Conservation (phyloP, 495 filamentous ascomycete genomes). For the Echria macrotheca region DNA sequence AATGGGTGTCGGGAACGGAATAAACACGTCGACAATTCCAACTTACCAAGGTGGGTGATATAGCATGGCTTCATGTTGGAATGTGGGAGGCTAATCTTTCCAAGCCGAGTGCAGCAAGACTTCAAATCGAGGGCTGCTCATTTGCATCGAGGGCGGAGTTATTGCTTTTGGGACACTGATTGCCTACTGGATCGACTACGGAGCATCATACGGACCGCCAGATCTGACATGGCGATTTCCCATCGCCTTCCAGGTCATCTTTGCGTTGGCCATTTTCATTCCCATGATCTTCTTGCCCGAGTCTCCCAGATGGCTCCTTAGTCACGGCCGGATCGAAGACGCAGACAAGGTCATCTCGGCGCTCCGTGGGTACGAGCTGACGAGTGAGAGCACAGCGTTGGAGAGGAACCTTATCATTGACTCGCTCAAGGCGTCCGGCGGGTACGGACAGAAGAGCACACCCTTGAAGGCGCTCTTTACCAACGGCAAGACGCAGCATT, state of each 20-base stretch:
- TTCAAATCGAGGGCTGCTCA: constrained; percentile 71
- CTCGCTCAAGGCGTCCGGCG: constrained; percentile 58
- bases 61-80: no score
- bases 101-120: constrained; percentile 61
- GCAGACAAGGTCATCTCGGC: constrained; percentile 65
- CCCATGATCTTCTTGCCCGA: constrained; percentile 67
- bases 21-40: constrained; percentile 72
- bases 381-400: constrained; percentile 48
- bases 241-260: constrained; percentile 75
- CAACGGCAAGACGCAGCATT: constrained; percentile 59
- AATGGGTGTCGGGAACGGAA: constrained; percentile 72
- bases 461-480: constrained; percentile 54
- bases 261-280: constrained; percentile 59
- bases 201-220: constrained; percentile 59
- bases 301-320: constrained; percentile 70
- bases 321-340: constrained; percentile 60
- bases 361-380: constrained; percentile 55
- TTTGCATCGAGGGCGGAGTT: constrained; percentile 76
- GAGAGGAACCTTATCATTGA: constrained; percentile 62
- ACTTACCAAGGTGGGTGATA: constrained; percentile 65
- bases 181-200: constrained; percentile 82
- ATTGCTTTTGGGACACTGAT: constrained; percentile 76
- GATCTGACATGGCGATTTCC: constrained; percentile 74
- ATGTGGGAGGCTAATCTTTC: constrained; percentile 25
- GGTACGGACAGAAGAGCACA: constrained; percentile 48